A percentile compares a stretch with the other conserved stretches of the same genome.
Conservation (phyloP, 306 rosid species). For the Casuarina equisetifolia region DNA sequence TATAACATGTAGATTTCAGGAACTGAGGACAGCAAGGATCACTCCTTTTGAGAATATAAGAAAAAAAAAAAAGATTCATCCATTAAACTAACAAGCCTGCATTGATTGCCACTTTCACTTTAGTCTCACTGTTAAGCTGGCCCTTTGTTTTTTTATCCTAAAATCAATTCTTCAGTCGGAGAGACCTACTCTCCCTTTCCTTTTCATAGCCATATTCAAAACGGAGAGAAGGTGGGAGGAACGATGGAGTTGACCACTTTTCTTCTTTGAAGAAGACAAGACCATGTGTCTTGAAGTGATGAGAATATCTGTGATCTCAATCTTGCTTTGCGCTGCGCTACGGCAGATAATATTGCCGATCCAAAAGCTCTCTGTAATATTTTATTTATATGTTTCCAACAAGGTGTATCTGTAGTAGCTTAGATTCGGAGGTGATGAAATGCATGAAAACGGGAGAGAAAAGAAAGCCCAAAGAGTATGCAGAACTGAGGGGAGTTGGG, state of each 20-base stretch:
- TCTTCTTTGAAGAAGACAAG: constrained; percentile 1
- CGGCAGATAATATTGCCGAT: not conserved
- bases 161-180: too few species aligned
- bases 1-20: constrained; percentile 1
- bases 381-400: too few species aligned
- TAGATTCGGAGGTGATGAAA: too few species aligned
- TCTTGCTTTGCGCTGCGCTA: not conserved
- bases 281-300: not conserved
- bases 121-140: too few species aligned
- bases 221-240: not conserved
- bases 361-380: not conserved
- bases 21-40: not conserved
- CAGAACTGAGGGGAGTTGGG: not conserved
- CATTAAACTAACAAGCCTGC: not conserved
- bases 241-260: not conserved
- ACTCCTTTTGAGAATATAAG: not conserved
- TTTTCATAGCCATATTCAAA: too few species aligned
- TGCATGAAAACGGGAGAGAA: not conserved
- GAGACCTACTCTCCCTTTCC: too few species aligned
- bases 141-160: too few species aligned
- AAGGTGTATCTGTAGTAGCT: too few species aligned
- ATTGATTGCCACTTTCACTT: not conserved
- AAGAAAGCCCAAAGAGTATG: not conserved
- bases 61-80: too few species aligned
- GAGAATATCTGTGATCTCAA: not conserved